Percentiles rank a stretch among this genome's conserved stretches.
Conservation (phyloP, 345 rosid genomes). For the Clarkia xantiana region DNA sequence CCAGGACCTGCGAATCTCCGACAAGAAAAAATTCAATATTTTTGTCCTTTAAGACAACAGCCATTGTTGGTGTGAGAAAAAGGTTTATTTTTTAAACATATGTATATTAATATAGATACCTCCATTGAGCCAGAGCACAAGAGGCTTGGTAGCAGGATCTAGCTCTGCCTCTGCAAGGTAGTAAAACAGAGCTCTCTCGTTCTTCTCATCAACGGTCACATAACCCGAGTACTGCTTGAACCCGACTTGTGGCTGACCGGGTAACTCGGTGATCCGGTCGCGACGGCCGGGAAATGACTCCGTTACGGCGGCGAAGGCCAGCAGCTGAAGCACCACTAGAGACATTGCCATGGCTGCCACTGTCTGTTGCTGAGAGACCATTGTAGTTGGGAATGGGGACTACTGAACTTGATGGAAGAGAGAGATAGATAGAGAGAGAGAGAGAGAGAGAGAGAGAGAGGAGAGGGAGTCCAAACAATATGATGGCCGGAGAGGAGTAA, state of each 20-base stretch:
- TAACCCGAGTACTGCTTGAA: slow-evolving; percentile 82
- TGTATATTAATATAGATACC: slow-evolving; percentile 22
- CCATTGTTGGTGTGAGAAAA: too few relatives aligned
- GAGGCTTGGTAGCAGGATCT: slow-evolving; percentile 66
- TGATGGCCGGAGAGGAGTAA: too few relatives aligned
- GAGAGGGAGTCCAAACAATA: background rate
- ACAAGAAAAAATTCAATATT: too few relatives aligned
- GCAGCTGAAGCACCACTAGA: slow-evolving; percentile 15
- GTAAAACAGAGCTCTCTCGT: slow-evolving; percentile 76
- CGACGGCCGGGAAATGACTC: slow-evolving; percentile 22
- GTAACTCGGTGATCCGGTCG: slow-evolving; percentile 43
- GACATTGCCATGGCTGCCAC: slow-evolving; percentile 14
- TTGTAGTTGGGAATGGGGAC: slow-evolving; percentile 1
- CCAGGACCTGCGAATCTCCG: slow-evolving; percentile 54
- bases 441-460: slow-evolving; percentile 1
- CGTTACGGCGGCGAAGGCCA: slow-evolving; percentile 12
- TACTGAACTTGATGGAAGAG: background rate
- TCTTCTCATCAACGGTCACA: slow-evolving; percentile 56
- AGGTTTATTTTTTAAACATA: too few relatives aligned
- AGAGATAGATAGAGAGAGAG: background rate
- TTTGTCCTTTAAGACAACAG: too few relatives aligned
- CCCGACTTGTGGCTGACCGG: slow-evolving; percentile 74
- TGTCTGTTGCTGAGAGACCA: background rate
- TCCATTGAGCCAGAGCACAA: slow-evolving; percentile 98
- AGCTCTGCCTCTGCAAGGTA: slow-evolving; percentile 86